Evolutionary conservation across 768 basidiomycete species (phyloP), one percentile per base, ranked within the genome.

Genomic region (Phlebiopsis gigantea): DNA sequence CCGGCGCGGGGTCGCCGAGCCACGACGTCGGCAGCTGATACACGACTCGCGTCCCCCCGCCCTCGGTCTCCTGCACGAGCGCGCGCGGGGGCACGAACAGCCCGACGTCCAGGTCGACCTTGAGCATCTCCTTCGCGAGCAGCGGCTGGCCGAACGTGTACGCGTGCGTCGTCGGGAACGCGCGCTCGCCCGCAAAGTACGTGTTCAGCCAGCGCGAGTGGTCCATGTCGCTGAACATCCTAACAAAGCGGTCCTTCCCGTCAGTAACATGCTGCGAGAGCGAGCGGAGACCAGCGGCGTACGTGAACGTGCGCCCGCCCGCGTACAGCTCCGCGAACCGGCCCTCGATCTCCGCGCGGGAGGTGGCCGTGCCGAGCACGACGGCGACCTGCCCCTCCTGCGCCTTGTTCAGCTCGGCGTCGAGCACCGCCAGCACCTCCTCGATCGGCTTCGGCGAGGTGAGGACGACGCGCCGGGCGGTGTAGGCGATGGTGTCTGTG

Each of bases 61-160:
- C 70, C 17, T 68, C 63, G 14, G 74, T 75, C 61, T 77, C 77
- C 24, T 70, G 55, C 24, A 83, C 61, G 25, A 81, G 65, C 9
- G 81, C 39, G 19, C 76, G 74, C 21, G 73, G 77, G 5, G 81
- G 80, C n/a, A 81, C 68, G 63, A 75, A 69, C 24, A 71, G 66
- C 3, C 70, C 77, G 1, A 72, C 75, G n/a, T 68, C 66, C 42
- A 75, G 61, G 57, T 81, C 78, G 57, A 72, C 63, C 56, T 67
- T 62, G 47, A 81, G 56, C 61, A 83, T 73, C 2, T 63, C 64
- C 53, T 77, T 74, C 0, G 79, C 81, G 47, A 78, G 67, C 48
- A 79, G 64, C 2, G 81, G 81, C 65, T 81, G 81, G 17, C 81
- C 81, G 56, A 80, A 69, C 22, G 70, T 73, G 65, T 82, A 83